Percentiles rank a stretch among this genome's conserved stretches.
Conservation (phyloP, 2,329 filamentous ascomycete species). For the Paradendryphiella salina region DNA sequence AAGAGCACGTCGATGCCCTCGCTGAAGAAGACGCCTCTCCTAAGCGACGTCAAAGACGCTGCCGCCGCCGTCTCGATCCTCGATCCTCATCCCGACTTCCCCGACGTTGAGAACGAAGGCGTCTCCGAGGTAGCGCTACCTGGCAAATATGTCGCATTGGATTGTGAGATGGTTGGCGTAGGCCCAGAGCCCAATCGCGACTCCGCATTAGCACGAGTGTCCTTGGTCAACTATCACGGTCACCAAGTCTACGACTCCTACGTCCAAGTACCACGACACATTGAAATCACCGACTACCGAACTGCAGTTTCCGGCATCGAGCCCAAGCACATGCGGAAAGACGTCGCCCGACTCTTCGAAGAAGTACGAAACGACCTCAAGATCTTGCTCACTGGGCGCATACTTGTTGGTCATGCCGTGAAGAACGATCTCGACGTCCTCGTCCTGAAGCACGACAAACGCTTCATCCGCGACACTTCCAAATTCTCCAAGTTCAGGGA, state of each 20-base stretch:
- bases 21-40: slow-evolving; percentile 53
- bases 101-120: slow-evolving; percentile 51
- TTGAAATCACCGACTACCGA: slow-evolving; percentile 85
- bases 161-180: slow-evolving; percentile 98
- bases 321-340: slow-evolving; percentile 67
- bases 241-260: slow-evolving; percentile 93
- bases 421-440: slow-evolving; percentile 76
- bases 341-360: slow-evolving; percentile 61
- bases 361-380: slow-evolving; percentile 75
- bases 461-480: slow-evolving; percentile 83
- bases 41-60: slow-evolving; percentile 57
- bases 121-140: slow-evolving; percentile 62
- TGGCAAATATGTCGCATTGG: slow-evolving; percentile 89
- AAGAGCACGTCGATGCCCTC: slow-evolving; percentile 42
- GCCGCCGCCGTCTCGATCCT: slow-evolving; percentile 59
- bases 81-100: slow-evolving; percentile 45
- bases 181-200: slow-evolving; percentile 65
- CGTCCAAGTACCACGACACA: slow-evolving; percentile 68
- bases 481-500: slow-evolving; percentile 74
- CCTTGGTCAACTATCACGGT: slow-evolving; percentile 91
- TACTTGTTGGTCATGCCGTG: slow-evolving; percentile 83
- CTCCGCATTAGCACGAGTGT: slow-evolving; percentile 82
- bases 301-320: slow-evolving; percentile 83
- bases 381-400: slow-evolving; percentile 67
- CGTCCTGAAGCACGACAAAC: slow-evolving; percentile 74